These are phyloP conservation scores for Coemansia erecta DNA, from an alignment of 192 early-diverging fungal species.

Conservation along the genomic window DNA sequence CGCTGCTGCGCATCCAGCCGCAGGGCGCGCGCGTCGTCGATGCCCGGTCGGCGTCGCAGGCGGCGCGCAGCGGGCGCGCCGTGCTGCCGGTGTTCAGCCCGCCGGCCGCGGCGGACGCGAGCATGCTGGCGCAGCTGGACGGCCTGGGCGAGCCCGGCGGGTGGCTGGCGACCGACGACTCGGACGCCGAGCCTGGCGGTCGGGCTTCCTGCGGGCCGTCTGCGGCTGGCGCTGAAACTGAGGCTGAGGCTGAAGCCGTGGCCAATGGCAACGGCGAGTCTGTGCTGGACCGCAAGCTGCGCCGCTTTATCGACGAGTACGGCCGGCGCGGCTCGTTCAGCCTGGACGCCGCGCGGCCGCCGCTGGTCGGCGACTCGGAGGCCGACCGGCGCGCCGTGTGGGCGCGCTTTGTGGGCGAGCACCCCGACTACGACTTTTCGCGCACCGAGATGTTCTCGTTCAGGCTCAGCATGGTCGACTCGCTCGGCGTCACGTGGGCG, in stretches of 20 bases:
- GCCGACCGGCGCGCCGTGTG: conserved; percentile 3
- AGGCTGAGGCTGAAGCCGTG: too few species aligned
- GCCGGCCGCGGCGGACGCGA: background rate
- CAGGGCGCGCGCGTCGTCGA: conserved; percentile 6
- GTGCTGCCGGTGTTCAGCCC: conserved; percentile 5
- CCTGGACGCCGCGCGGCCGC: conserved; percentile 5
- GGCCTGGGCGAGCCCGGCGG: background rate
- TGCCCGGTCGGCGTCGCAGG: conserved; percentile 11
- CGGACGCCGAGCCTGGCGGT: conserved; percentile 6
- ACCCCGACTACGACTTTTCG: conserved; percentile 14
- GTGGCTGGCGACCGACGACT: conserved; percentile 20
- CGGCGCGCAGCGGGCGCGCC: background rate
- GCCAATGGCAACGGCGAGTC: conserved; percentile 6
- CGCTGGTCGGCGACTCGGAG: conserved; percentile 3
- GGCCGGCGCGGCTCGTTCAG: conserved; percentile 6
- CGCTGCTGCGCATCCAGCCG: conserved; percentile 7
- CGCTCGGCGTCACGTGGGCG: conserved; percentile 8
- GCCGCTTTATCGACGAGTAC: conserved; percentile 17
- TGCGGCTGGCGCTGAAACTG: too few species aligned
- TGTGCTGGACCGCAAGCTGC: conserved; percentile 16
- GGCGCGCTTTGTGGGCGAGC: conserved; percentile 7
- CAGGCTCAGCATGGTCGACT: conserved; percentile 11
- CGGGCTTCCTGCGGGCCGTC: background rate
- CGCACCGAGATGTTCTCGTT: conserved; percentile 17
- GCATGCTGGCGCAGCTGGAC: background rate